Percentiles rank a stretch among this genome's conserved stretches.
Conservation (phyloP, 345 rosid genomes). For the Fremontodendron californicum region DNA sequence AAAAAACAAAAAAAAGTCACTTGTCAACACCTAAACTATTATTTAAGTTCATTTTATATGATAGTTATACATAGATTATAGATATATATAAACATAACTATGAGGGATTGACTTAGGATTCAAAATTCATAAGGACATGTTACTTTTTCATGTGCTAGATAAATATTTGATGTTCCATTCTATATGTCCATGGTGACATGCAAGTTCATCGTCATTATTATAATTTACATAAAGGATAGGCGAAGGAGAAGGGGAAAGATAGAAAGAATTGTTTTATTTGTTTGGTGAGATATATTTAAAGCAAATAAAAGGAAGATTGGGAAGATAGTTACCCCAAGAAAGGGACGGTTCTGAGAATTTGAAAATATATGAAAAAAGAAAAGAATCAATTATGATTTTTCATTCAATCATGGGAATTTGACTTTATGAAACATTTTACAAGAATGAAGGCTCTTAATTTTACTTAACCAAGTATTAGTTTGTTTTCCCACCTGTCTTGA, state of each 20-base stretch:
- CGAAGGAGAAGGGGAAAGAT: not conserved
- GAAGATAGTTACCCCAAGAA: not conserved
- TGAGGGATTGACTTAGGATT: not conserved
- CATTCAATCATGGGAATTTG: not conserved
- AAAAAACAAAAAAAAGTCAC: too few species aligned
- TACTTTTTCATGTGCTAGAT: not conserved
- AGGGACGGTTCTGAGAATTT: too few species aligned
- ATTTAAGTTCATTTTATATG: too few species aligned
- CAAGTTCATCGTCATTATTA: not conserved
- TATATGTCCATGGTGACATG: not conserved
- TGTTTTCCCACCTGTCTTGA: too few species aligned
- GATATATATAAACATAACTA: too few species aligned
- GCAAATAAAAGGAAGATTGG: not conserved
- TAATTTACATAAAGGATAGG: not conserved
- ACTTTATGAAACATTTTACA: not conserved
- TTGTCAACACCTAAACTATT: too few species aligned
- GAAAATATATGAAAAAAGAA: too few species aligned
- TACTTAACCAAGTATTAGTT: not conserved
- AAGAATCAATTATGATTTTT: too few species aligned
- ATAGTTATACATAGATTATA: too few species aligned
- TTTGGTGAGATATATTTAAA: not conserved
- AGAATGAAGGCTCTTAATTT: not conserved
- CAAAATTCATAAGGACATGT: not conserved
- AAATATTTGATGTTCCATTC: not conserved
- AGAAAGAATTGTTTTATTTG: not conserved